Base-by-base conservation (phyloP, 352 stramenopile species). In the Aphanomyces invadans region DNA sequence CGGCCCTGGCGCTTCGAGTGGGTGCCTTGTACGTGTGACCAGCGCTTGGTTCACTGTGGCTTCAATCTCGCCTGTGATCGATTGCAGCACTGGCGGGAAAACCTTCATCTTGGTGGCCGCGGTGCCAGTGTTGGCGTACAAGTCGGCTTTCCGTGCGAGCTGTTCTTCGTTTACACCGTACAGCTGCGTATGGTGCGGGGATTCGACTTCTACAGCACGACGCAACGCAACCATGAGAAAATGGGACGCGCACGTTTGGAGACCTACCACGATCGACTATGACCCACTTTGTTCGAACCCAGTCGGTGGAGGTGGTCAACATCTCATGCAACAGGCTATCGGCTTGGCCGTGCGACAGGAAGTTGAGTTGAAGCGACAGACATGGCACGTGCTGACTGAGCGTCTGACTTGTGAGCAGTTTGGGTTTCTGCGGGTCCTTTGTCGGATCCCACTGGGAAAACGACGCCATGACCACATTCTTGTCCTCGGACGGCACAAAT, bases 231-330 rank as follows among this genome's bases (percentile, higher is more conserved):
- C 28, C 56, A 60, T 65, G 56, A 4, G 56, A 31, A n/a, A n/a
- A n/a, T n/a, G n/a, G 2, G 53, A 61, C 10, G n/a, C 25, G 17
- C 15, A 61, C 53, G 10, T 61, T 29, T n/a, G 17, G 1, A 19
- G 4, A 0, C 32, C 0, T 38, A 67, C 60, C 60, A 21, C 60
- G 45, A 17, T 67, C 60, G 25, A 67, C 55, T 23, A 67, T 67
- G 33, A 67, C 60, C 60, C 60, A 67, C 21, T 67, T 67, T 10
- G 48, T 67, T 32, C 17, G 28, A 15, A 57, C 19, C 60, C 60
- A 67, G 3, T 36, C 38, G 12, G 9, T n/a, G 1, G 60, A 23
- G 9, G 48, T n/a, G 9, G 17, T 31, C 2, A 67, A 21, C 60
- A 67, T 67, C 23, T 67, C 21, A 4, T 23, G 3, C 0, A 67